Evolutionary conservation across 352 stramenopile species (phyloP).

Genomic region (Chrysophaeum taylorii): DNA sequence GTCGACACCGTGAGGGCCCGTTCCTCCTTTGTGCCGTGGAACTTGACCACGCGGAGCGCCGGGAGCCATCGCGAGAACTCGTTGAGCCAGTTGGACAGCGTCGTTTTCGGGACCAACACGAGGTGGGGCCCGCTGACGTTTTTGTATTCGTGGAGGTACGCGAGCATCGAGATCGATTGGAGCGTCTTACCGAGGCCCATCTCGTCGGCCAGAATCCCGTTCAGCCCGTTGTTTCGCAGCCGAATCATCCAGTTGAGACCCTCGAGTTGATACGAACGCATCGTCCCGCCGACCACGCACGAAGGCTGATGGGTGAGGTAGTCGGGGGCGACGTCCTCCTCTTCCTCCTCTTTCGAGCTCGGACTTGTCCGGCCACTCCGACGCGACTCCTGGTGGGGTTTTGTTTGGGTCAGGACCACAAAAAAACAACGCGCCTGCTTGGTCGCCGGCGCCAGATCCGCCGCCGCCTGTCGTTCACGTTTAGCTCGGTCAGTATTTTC

Average conservation of each 20-base stretch:
- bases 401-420: no score
- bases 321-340: constrained; percentile 31
- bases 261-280: constrained; percentile 97
- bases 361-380: no score
- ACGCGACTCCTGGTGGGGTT: no score
- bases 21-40: constrained; percentile 85
- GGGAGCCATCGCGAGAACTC: constrained; percentile 93
- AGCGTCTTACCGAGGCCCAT: constrained; percentile 91
- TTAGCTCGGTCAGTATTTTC: no score
- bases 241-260: constrained; percentile 99
- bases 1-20: constrained; percentile 52
- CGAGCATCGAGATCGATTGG: constrained; percentile 94
- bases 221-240: constrained; percentile 93
- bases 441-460: no score
- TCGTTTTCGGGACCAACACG: constrained; percentile 95
- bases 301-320: constrained; percentile 74
- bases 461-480: no score
- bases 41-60: constrained; percentile 78
- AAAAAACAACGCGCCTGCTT: no score
- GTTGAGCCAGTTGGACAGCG: constrained; percentile 95
- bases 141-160: constrained; percentile 38
- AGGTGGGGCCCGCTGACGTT: constrained; percentile 87
- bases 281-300: constrained; percentile 84
- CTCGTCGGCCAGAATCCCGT: constrained; percentile 95
- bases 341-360: constrained; percentile 4